phyloP scores from a whole-genome alignment of 768 basidiomycete species.

The Tephrocybe sp. region DNA sequence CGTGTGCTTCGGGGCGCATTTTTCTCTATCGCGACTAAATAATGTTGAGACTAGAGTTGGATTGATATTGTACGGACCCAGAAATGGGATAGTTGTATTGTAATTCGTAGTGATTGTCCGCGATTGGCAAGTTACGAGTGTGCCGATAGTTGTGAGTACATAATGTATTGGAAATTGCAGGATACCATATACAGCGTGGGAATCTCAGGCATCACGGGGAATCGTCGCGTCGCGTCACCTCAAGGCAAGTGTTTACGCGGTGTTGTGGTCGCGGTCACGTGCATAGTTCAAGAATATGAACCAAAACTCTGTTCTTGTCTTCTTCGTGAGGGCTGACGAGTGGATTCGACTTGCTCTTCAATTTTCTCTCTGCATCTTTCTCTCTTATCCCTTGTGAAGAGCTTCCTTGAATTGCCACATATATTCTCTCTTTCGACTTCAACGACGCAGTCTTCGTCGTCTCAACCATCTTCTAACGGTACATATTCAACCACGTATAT shows the following conservation, averaged over 20 bases:
- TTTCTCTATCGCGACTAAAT: neutral
- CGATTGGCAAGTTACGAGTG: constrained; percentile 3
- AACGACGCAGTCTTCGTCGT: constrained; percentile 19
- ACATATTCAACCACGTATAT: constrained; percentile 23
- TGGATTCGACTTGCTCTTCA: constrained; percentile 24
- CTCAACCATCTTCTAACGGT: constrained; percentile 24
- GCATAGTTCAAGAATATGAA: constrained; percentile 24
- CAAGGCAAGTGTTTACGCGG: constrained; percentile 27
- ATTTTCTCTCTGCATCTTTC: constrained; percentile 23
- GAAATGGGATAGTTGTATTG: neutral
- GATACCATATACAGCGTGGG: too few relatives aligned
- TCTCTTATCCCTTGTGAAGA: constrained; percentile 17
- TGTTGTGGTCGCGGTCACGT: constrained; percentile 34
- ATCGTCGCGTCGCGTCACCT: constrained; percentile 28
- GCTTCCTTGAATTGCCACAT: constrained; percentile 22
- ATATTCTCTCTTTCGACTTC: constrained; percentile 29
- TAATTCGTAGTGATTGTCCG: neutral
- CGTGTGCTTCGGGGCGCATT: neutral
- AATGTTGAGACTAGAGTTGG: too few relatives aligned
- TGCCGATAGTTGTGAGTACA: too few relatives aligned
- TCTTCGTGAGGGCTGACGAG: constrained; percentile 40
- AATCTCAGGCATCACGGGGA: constrained; percentile 16
- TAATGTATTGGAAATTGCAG: too few relatives aligned
- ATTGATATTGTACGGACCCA: too few relatives aligned
- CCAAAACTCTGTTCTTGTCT: constrained; percentile 26